A percentile compares a stretch with the other conserved stretches of the same genome.
Evolutionary conservation across 2,329 filamentous ascomycete genomes (phyloP).

Genomic region (Aspergillus glaucus): DNA sequence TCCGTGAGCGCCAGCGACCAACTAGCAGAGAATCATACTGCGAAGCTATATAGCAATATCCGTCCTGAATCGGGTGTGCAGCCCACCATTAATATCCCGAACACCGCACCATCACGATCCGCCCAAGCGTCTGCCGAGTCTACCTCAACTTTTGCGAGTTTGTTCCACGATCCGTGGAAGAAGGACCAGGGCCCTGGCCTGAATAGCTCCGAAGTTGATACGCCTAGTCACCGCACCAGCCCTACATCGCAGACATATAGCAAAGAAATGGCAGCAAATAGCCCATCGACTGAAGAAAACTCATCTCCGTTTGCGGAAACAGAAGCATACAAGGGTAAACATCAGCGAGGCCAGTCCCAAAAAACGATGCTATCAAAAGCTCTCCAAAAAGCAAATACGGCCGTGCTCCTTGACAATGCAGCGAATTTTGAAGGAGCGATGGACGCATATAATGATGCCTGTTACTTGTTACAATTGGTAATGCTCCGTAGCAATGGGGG

Average conservation of each 20-base stretch:
- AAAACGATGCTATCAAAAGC: constrained; percentile 97
- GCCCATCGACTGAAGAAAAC: constrained; percentile 19
- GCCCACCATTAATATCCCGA: too few relatives aligned
- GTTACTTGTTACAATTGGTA: constrained; percentile 78
- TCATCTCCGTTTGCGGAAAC: constrained; percentile 18
- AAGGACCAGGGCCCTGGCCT: background rate
- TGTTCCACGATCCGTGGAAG: constrained; percentile 11
- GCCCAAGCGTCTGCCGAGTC: constrained; percentile 16
- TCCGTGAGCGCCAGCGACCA: background rate
- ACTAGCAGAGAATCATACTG: constrained; percentile 1
- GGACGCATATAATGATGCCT: constrained; percentile 86
- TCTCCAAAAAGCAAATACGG: constrained; percentile 89
- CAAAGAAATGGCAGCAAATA: constrained; percentile 8
- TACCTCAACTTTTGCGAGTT: background rate
- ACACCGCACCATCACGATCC: background rate
- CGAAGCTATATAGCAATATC: background rate
- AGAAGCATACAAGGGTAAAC: constrained; percentile 23
- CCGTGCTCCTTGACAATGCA: constrained; percentile 91
- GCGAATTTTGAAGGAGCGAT: constrained; percentile 90
- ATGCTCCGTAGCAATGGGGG: constrained; percentile 76
- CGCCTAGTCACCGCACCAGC: constrained; percentile 3
- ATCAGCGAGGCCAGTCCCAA: constrained; percentile 58
- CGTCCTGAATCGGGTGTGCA: background rate
- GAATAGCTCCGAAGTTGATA: background rate
- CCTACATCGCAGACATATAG: constrained; percentile 8